phyloP scores from a whole-genome alignment of 441 rosid species.

The Syzygium malaccense region DNA sequence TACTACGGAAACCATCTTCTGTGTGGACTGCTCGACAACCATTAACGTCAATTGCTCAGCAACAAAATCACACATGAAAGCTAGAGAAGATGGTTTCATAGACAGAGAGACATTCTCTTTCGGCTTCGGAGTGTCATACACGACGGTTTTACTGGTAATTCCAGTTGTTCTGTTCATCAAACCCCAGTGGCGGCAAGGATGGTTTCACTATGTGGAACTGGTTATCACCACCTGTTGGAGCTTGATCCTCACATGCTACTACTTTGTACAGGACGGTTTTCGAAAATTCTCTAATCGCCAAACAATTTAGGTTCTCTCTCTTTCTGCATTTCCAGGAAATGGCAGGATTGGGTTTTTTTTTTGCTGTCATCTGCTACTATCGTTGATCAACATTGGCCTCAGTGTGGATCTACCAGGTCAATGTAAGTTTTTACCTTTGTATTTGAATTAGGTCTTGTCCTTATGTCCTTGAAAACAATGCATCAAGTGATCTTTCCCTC shows the following conservation, averaged over 20 bases:
- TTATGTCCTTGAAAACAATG: not conserved
- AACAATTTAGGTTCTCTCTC: too few species aligned
- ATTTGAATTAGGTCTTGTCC: too few species aligned
- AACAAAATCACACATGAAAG: not conserved
- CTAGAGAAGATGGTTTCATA: not conserved
- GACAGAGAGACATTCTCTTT: not conserved
- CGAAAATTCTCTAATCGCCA: too few species aligned
- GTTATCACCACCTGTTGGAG: not conserved
- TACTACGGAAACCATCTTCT: not conserved
- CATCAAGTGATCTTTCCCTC: not conserved
- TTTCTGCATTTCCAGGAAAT: too few species aligned
- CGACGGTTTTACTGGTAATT: too few species aligned
- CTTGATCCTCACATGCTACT: not conserved
- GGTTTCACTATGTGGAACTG: not conserved
- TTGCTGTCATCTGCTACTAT: too few species aligned
- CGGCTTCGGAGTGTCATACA: not conserved
- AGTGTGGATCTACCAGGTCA: too few species aligned
- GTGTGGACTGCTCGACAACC: not conserved
- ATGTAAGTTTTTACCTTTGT: too few species aligned
- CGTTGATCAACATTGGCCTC: too few species aligned
- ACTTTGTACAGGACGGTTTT: too few species aligned
- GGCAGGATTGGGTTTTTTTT: too few species aligned
- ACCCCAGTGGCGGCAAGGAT: not conserved
- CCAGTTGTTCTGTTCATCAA: rapidly evolving
- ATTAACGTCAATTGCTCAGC: rapidly evolving